A percentile compares a stretch with the other conserved stretches of the same genome.
Evolutionary conservation across 192 early-diverging fungal species (phyloP).

Genomic region (Gonapodya sp.): DNA sequence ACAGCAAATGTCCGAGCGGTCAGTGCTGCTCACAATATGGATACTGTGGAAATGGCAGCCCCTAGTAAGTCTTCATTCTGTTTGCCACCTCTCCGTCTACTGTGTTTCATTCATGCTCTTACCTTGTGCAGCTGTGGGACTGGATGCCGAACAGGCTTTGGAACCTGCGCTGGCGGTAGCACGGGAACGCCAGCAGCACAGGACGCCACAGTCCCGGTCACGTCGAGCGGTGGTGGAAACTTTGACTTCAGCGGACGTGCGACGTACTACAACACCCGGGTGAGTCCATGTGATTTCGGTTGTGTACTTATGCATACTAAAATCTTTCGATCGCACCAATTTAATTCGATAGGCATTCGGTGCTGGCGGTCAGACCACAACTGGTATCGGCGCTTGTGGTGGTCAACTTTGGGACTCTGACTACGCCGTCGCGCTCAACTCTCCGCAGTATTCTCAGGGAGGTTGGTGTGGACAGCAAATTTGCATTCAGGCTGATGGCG

Average conservation of each 20-base stretch:
- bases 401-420: neutral
- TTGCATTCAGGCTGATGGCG: neutral
- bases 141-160: neutral
- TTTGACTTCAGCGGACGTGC: neutral
- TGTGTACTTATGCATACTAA: too few relatives aligned
- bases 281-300: too few relatives aligned
- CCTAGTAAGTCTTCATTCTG: too few relatives aligned
- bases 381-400: neutral
- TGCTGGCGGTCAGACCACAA: neutral
- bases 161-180: neutral
- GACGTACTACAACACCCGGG: neutral
- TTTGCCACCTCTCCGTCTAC: too few relatives aligned
- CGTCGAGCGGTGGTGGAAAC: neutral
- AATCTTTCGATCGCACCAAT: too few relatives aligned
- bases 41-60: neutral
- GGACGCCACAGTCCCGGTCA: neutral
- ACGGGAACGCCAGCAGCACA: too few relatives aligned
- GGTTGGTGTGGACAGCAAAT: neutral
- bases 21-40: neutral
- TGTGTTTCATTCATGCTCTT: too few relatives aligned
- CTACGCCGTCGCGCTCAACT: conserved; percentile 3
- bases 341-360: too few relatives aligned
- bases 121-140: too few relatives aligned
- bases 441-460: neutral
- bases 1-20: neutral